Conservation (phyloP, 306 rosid genomes). For the Geum urbanum region DNA sequence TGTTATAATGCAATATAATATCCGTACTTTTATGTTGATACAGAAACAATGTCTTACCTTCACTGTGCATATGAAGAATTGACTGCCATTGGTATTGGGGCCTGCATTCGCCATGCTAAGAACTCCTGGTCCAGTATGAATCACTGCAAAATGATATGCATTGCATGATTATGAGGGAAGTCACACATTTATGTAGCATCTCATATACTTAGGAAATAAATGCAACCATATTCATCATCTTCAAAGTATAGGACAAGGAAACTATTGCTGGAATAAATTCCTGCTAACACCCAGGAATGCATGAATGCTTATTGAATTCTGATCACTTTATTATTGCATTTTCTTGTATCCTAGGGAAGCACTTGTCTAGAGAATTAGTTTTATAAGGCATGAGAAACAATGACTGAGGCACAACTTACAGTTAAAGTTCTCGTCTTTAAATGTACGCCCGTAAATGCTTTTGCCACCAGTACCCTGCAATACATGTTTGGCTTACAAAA, state of each 20-base stretch:
- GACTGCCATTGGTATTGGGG: conserved; percentile 96
- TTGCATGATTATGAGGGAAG: conserved; percentile 21
- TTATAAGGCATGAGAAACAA: conserved; percentile 9
- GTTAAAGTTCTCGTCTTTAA: conserved; percentile 90
- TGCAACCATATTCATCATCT: neutral
- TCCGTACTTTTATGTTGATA: neutral
- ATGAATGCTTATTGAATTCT: neutral
- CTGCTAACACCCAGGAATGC: neutral
- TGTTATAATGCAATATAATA: neutral
- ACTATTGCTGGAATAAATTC: neutral
- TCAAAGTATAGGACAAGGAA: neutral
- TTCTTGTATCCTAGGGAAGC: neutral
- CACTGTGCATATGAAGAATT: conserved; percentile 91
- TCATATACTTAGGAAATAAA: neutral
- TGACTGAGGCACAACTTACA: conserved; percentile 43
- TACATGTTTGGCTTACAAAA: conserved; percentile 9
- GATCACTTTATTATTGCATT: neutral
- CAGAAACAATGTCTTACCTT: conserved; percentile 42
- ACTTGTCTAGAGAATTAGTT: neutral
- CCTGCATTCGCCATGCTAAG: conserved; percentile 99
- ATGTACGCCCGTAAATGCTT: conserved; percentile 94
- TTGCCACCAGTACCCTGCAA: conserved; percentile 94
- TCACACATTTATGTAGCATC: neutral
- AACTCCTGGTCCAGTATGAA: conserved; percentile 79
- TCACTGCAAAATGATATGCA: conserved; percentile 44